Evolutionary conservation across 257 asterid species (phyloP).

Genomic region (Prunella vulgaris): DNA sequence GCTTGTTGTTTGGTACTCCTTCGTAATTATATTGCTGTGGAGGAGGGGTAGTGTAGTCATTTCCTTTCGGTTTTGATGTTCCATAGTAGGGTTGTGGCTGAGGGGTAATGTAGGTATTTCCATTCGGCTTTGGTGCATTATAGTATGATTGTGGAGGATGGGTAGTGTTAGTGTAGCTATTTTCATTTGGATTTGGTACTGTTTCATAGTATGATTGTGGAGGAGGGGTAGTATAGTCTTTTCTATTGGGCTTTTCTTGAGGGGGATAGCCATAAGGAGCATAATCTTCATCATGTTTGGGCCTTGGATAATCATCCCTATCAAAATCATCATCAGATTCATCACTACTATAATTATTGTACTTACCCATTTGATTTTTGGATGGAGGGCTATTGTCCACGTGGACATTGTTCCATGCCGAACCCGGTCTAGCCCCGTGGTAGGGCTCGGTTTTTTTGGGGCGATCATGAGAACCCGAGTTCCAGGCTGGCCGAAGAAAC

Average conservation of each 20-base stretch:
- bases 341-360: not conserved
- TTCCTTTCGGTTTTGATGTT: not conserved
- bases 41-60: not conserved
- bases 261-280: not conserved
- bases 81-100: not conserved
- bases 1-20: not conserved
- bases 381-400: conserved; percentile 13
- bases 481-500: conserved; percentile 6
- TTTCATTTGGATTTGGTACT: not conserved
- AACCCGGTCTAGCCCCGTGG: not conserved
- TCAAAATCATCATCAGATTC: not conserved
- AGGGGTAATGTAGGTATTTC: not conserved
- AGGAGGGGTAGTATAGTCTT: not conserved
- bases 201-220: not conserved
- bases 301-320: conserved; percentile 19
- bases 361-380: conserved; percentile 8
- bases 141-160: not conserved
- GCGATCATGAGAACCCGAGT: not conserved
- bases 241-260: not conserved
- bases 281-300: not conserved
- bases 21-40: not conserved
- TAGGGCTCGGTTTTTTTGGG: not conserved
- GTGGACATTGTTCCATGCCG: conserved; percentile 5
- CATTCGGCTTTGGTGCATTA: not conserved
- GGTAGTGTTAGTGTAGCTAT: not conserved